Evolutionary conservation across 306 rosid species (phyloP).

Genomic region (Bauhinia variegata): DNA sequence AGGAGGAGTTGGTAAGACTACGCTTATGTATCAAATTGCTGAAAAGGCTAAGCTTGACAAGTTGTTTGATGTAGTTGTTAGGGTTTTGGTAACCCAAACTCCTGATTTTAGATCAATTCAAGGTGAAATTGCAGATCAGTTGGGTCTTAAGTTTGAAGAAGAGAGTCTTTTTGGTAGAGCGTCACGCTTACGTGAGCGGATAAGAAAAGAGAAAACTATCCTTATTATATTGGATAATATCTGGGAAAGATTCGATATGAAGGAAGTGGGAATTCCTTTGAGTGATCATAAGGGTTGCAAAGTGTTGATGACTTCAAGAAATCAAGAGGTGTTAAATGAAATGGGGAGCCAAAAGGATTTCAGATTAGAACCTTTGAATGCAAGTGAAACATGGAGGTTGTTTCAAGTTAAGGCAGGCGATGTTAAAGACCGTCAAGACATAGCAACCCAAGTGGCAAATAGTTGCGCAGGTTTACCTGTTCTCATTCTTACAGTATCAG

Average conservation of each 20-base stretch:
- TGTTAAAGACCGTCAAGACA: neutral
- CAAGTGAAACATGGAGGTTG: conserved; percentile 15
- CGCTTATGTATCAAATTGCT: neutral
- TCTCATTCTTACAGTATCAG: neutral
- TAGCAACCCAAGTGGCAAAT: neutral
- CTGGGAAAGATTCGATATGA: neutral
- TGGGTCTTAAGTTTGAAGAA: neutral
- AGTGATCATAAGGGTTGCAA: conserved; percentile 19
- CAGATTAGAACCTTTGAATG: neutral
- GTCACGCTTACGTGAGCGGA: neutral
- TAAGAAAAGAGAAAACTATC: neutral
- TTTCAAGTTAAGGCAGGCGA: neutral
- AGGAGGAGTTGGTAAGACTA: conserved; percentile 28
- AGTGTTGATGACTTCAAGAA: conserved; percentile 24
- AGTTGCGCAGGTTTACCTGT: conserved; percentile 14
- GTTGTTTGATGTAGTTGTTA: conserved; percentile 15
- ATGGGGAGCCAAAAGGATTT: conserved; percentile 19
- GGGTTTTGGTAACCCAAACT: neutral
- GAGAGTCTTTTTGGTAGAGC: neutral
- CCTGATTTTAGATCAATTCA: neutral
- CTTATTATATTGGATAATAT: conserved; percentile 25
- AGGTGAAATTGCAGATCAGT: neutral
- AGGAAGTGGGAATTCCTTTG: neutral
- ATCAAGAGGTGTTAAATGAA: neutral
- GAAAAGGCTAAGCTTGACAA: neutral